phyloP scores from a whole-genome alignment of 176 grass and related monocot species.

The Leersia perrieri region DNA sequence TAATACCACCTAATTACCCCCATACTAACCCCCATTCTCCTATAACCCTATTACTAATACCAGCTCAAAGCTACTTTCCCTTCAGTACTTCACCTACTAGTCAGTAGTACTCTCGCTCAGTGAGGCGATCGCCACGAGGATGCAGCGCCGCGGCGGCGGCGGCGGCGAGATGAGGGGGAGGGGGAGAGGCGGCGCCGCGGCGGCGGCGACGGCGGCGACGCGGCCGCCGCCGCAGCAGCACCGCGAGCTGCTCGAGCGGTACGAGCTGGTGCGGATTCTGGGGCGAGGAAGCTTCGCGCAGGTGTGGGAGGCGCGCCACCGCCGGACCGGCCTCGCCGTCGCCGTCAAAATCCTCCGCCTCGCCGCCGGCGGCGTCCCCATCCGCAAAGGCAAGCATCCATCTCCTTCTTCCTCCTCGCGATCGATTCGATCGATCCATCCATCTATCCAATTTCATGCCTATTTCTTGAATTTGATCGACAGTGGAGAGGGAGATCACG shows the following conservation, averaged over 20 bases:
- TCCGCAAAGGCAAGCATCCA: not conserved
- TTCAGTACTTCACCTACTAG: not conserved
- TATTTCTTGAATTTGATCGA: not conserved
- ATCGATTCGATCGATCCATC: not conserved
- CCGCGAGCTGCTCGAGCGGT: not conserved
- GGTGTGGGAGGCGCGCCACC: conserved; percentile 7
- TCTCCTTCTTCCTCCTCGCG: too few relatives aligned
- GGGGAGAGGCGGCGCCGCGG: not conserved
- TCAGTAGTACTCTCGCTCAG: not conserved
- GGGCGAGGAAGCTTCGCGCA: not conserved
- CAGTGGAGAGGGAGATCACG: conserved; percentile 48
- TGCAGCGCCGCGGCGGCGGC: not conserved
- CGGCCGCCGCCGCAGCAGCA: not conserved
- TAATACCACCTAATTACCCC: not conserved
- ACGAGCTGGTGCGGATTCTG: not conserved
- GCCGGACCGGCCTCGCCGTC: not conserved
- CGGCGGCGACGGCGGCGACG: not conserved
- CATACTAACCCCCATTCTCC: too few relatives aligned
- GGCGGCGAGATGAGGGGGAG: too few relatives aligned
- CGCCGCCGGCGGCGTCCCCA: not conserved
- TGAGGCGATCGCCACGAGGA: not conserved
- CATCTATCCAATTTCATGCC: not conserved
- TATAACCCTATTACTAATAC: not conserved
- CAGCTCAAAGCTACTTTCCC: not conserved
- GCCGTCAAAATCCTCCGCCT: not conserved